phyloP scores from a whole-genome alignment of 176 grass and related monocot species.

The Elymus sibiricus region DNA sequence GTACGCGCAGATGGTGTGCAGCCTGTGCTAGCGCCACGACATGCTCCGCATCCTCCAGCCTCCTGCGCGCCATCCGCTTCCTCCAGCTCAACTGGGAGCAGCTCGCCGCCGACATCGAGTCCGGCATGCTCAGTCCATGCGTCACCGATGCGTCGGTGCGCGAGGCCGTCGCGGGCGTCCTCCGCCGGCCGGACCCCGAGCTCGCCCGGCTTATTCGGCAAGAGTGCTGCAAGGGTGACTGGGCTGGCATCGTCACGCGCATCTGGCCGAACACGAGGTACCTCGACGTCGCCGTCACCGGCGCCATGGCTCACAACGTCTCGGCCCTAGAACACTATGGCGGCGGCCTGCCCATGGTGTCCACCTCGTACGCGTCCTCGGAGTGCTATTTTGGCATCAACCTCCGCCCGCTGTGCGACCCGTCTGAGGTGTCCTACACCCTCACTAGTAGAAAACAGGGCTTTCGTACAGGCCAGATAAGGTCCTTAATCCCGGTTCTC shows the following conservation, averaged over 20 bases:
- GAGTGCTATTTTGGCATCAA: conserved; percentile 66
- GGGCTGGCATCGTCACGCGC: conserved; percentile 50
- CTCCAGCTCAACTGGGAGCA: conserved; percentile 89
- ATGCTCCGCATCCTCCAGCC: conserved; percentile 64
- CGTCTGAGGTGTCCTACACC: too few species aligned
- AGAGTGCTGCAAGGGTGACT: conserved; percentile 42
- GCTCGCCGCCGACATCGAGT: conserved; percentile 54
- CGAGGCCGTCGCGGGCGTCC: conserved; percentile 28
- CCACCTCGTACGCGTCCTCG: conserved; percentile 51
- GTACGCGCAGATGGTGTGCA: conserved; percentile 92
- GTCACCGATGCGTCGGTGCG: conserved; percentile 43
- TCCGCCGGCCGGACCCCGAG: conserved; percentile 30
- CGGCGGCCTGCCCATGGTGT: conserved; percentile 42
- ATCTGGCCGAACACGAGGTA: conserved; percentile 67
- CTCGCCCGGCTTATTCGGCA: conserved; percentile 39
- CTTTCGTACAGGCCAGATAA: too few species aligned
- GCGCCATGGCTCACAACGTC: conserved; percentile 71
- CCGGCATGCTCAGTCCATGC: conserved; percentile 35
- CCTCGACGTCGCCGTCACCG: conserved; percentile 62
- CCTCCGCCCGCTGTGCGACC: conserved; percentile 43
- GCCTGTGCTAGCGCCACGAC: conserved; percentile 65
- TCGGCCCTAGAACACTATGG: conserved; percentile 51
- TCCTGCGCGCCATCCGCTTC: conserved; percentile 87
- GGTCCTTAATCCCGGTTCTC: too few species aligned
- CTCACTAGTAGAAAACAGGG: too few species aligned